Conservation (phyloP, 2,329 filamentous ascomycete genomes). For the Claviceps paspali region DNA sequence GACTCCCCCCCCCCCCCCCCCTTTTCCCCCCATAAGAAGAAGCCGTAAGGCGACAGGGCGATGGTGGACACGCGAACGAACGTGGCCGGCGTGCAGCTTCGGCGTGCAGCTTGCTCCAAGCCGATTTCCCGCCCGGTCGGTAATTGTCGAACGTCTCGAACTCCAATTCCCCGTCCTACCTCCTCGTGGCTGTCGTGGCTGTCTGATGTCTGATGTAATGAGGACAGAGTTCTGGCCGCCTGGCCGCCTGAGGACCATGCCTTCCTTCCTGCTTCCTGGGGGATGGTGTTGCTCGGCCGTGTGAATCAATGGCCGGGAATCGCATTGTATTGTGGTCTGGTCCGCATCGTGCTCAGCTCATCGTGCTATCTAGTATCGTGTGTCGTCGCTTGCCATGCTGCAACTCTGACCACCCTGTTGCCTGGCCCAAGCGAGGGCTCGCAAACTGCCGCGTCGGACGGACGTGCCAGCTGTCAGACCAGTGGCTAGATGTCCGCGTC, state of each 20-base stretch:
- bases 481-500: not conserved
- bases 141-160: too few relatives aligned
- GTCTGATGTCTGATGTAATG: not conserved
- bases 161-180: not conserved
- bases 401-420: too few relatives aligned
- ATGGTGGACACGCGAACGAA: too few relatives aligned
- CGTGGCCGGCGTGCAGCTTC: slow-evolving; percentile 1
- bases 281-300: not conserved
- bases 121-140: not conserved
- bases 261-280: too few relatives aligned
- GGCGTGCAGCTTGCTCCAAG: not conserved
- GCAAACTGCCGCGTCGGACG: not conserved
- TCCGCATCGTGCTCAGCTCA: not conserved
- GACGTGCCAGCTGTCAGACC: not conserved
- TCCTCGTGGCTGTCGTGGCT: not conserved
- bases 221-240: too few relatives aligned
- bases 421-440: too few relatives aligned
- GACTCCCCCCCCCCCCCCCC: too few relatives aligned
- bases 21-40: too few relatives aligned
- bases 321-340: not conserved
- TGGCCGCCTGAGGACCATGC: too few relatives aligned
- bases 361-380: too few relatives aligned
- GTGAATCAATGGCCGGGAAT: too few relatives aligned
- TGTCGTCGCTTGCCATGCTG: too few relatives aligned
- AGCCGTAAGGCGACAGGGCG: not conserved